Evolutionary conservation across 177 flowering plant species (phyloP).

Genomic region (Tripterygium wilfordii): DNA sequence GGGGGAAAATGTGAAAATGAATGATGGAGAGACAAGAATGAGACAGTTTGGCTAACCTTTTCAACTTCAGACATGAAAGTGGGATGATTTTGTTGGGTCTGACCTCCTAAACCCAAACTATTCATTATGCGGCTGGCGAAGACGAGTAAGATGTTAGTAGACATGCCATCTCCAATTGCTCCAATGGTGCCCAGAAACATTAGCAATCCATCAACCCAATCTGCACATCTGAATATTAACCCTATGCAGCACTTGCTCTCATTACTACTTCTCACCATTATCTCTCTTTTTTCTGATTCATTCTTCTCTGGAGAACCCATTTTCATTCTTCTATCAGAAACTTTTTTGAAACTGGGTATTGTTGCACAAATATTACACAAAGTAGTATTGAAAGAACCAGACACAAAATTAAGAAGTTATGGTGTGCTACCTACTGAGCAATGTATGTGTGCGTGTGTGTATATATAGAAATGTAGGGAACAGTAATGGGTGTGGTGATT

Average conservation of each 20-base stretch:
- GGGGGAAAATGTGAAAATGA: neutral
- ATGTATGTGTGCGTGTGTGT: neutral
- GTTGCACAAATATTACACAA: neutral
- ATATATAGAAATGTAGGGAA: neutral
- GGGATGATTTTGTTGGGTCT: constrained; percentile 23
- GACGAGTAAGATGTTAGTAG: constrained; percentile 66
- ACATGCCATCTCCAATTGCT: constrained; percentile 88
- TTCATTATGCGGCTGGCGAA: constrained; percentile 76
- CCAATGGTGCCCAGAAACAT: constrained; percentile 81
- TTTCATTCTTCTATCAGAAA: no score
- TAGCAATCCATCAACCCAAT: constrained; percentile 60
- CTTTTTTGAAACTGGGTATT: no score
- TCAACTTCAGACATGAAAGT: constrained; percentile 73
- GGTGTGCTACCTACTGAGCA: no score
- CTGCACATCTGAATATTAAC: constrained; percentile 67
- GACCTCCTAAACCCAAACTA: constrained; percentile 70
- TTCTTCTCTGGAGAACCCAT: constrained; percentile 26
- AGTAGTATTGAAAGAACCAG: neutral
- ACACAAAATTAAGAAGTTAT: no score
- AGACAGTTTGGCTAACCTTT: no score
- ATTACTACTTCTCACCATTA: no score
- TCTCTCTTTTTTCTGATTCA: constrained; percentile 9
- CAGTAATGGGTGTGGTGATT: neutral
- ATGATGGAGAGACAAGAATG: neutral
- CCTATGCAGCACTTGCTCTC: constrained; percentile 21